A percentile compares a stretch with the other conserved stretches of the same genome.
These are phyloP conservation scores for Russula virescens DNA, from an alignment of 768 basidiomycete genomes.

Conservation along the genomic window DNA sequence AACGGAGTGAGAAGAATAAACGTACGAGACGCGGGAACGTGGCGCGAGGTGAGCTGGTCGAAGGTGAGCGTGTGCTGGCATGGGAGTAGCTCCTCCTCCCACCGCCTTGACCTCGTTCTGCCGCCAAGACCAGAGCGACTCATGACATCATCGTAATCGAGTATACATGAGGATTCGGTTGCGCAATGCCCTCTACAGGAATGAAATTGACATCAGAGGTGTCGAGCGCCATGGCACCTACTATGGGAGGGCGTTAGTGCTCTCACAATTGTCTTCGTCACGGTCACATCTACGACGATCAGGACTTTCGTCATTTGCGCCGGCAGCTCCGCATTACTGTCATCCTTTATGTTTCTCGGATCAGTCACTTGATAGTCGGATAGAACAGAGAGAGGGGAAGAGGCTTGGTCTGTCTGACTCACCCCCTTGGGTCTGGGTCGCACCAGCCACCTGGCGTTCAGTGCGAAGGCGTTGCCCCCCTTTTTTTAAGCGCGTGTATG, in stretches of 20 bases:
- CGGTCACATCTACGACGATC: slow-evolving; percentile 76
- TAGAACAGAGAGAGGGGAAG: not conserved
- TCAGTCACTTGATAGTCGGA: not conserved
- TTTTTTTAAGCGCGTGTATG: slow-evolving; percentile 64
- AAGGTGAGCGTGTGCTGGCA: slow-evolving; percentile 76
- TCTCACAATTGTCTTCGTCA: slow-evolving; percentile 86
- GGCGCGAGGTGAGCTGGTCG: slow-evolving; percentile 42
- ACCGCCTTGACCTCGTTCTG: slow-evolving; percentile 94
- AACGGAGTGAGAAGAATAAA: not conserved
- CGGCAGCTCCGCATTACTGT: slow-evolving; percentile 75
- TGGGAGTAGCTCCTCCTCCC: slow-evolving; percentile 89
- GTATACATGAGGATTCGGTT: slow-evolving; percentile 40
- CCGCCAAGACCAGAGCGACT: slow-evolving; percentile 80
- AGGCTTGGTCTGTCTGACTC: slow-evolving; percentile 30
- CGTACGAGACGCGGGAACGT: slow-evolving; percentile 51
- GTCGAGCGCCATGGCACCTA: slow-evolving; percentile 25
- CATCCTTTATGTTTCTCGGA: slow-evolving; percentile 7
- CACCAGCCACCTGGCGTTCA: slow-evolving; percentile 72
- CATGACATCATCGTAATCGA: slow-evolving; percentile 65
- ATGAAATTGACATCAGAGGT: slow-evolving; percentile 34
- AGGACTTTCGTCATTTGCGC: slow-evolving; percentile 86
- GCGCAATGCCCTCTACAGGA: slow-evolving; percentile 39
- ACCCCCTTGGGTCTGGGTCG: slow-evolving; percentile 65
- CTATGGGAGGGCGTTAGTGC: slow-evolving; percentile 69
- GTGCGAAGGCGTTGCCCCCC: slow-evolving; percentile 65